Evolutionary conservation across 2,329 filamentous ascomycete species (phyloP), one percentile per base, ranked within the genome.

Genomic region (Neonectria hederae): DNA sequence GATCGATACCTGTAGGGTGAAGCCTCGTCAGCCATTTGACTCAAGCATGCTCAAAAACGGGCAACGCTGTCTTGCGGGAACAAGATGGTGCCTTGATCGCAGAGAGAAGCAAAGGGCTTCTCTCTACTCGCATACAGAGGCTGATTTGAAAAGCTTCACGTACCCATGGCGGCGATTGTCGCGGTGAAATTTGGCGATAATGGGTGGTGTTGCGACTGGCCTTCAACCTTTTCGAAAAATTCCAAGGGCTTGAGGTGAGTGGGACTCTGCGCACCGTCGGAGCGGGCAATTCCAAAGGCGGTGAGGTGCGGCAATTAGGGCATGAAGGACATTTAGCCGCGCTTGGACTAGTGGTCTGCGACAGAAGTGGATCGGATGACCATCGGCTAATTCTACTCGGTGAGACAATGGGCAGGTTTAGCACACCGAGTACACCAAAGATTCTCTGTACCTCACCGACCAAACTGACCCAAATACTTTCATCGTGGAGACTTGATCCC

Each of bases 1-100:
- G 85, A 89, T 91, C 89, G 83, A 90, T 90, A 89, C 88, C 88
- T 90, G 83, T 81, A 69, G 76, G 75, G 78, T 72, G 73, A 81
- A 80, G 77, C 78, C 79, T 82, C 79, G 85, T 90, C 86, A 90
- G 88, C 87, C 86, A 84, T 83, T 84, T 79, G 77, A 80, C 83
- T 84, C 83, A 81, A 81, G 85, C 85, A 90, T 90, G 88, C 88
- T 90, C 88, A 86, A 78, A 76, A 72, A 64, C 57, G 54, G 59
- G 70, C 72, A 62, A 73, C 73, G 59, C 72, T 74, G 68, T 74
- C 72, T 74, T 73, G 70, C 64, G 65, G 49, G 46, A 56, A 63
- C 69, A 72, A 74, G 69, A 74, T 75, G 70, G 69, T 74, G 72
- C 70, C 72, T 69, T 74, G 64, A 62, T 74, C 72, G 71, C 72